phyloP scores from a whole-genome alignment of 1,284 basidiomycete genomes.

The Ustilago sp. region DNA sequence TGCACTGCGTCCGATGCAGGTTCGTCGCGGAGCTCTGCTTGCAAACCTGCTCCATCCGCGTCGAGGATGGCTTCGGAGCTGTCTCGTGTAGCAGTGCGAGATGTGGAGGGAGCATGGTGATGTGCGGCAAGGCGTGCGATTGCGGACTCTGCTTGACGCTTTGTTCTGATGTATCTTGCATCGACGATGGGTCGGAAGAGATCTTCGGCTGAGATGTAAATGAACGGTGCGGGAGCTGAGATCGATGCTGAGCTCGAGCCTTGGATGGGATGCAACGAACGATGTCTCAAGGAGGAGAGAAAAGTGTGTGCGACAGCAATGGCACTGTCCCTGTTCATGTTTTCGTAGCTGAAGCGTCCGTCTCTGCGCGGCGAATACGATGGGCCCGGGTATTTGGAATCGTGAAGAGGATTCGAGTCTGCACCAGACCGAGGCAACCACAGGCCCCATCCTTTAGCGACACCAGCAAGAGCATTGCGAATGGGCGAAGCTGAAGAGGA shows the following conservation, averaged over 20 bases:
- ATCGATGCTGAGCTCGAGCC: background rate
- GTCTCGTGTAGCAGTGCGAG: background rate
- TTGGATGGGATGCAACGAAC: slow-evolving; percentile 14
- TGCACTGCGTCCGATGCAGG: background rate
- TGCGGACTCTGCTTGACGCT: slow-evolving; percentile 84
- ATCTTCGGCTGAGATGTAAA: slow-evolving; percentile 95
- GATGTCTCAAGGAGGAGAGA: slow-evolving; percentile 70
- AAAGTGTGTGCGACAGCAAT: slow-evolving; percentile 68
- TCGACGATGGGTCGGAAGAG: slow-evolving; percentile 88
- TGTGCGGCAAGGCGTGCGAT: slow-evolving; percentile 71
- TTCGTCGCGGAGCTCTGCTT: slow-evolving; percentile 39
- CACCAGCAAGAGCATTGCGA: slow-evolving; percentile 51
- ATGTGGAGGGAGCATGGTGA: slow-evolving; percentile 87
- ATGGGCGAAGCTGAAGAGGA: slow-evolving; percentile 26
- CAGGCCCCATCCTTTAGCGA: slow-evolving; percentile 70
- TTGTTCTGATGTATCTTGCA: slow-evolving; percentile 85
- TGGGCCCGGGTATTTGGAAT: slow-evolving; percentile 33
- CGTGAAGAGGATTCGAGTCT: slow-evolving; percentile 66
- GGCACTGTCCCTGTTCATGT: slow-evolving; percentile 80
- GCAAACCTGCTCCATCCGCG: slow-evolving; percentile 48
- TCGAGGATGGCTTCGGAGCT: slow-evolving; percentile 28
- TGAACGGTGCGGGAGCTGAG: slow-evolving; percentile 75
- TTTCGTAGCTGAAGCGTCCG: slow-evolving; percentile 75
- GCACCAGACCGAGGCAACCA: slow-evolving; percentile 39
- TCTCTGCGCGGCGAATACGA: background rate